Conservation (phyloP, 2,329 filamentous ascomycete genomes). For the Diaporthe vexans region DNA sequence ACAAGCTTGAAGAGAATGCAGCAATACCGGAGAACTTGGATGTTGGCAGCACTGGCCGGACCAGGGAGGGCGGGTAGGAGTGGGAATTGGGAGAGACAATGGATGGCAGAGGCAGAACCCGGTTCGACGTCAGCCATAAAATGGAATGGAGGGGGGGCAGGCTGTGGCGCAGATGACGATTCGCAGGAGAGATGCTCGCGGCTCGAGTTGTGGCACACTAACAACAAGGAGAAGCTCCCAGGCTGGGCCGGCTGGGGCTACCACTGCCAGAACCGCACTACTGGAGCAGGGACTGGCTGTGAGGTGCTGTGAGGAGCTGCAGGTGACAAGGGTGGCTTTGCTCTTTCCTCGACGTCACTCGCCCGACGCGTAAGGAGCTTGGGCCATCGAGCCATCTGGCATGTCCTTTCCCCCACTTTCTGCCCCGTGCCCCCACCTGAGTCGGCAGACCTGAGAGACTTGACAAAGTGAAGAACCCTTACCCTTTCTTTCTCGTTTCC, state of each 20-base stretch:
- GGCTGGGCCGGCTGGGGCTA: background rate
- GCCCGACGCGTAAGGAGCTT: slow-evolving; percentile 22
- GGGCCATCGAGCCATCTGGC: slow-evolving; percentile 18
- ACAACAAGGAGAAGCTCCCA: slow-evolving; percentile 2
- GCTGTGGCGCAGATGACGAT: slow-evolving; percentile 39
- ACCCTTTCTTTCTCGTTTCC: background rate
- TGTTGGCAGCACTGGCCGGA: slow-evolving; percentile 20
- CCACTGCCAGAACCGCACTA: background rate
- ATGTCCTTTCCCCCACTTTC: slow-evolving; percentile 1
- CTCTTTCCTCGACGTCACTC: slow-evolving; percentile 23
- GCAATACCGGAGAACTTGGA: slow-evolving; percentile 14
- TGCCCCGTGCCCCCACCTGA: background rate
- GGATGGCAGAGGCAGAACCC: slow-evolving; percentile 7
- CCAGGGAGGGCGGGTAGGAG: slow-evolving; percentile 5
- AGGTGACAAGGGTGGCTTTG: background rate
- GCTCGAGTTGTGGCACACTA: background rate
- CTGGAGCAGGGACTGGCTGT: slow-evolving; percentile 1
- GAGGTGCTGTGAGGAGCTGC: slow-evolving; percentile 5
- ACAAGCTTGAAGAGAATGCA: slow-evolving; percentile 14
- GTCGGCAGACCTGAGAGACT: too few relatives aligned
- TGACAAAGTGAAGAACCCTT: too few relatives aligned
- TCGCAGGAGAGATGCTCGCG: slow-evolving; percentile 18
- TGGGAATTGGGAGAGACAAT: background rate
- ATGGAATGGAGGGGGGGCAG: slow-evolving; percentile 16
- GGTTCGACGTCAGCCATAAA: slow-evolving; percentile 36